Conservation (phyloP, 495 filamentous ascomycete species). For the Aspergillus bridgeri region DNA sequence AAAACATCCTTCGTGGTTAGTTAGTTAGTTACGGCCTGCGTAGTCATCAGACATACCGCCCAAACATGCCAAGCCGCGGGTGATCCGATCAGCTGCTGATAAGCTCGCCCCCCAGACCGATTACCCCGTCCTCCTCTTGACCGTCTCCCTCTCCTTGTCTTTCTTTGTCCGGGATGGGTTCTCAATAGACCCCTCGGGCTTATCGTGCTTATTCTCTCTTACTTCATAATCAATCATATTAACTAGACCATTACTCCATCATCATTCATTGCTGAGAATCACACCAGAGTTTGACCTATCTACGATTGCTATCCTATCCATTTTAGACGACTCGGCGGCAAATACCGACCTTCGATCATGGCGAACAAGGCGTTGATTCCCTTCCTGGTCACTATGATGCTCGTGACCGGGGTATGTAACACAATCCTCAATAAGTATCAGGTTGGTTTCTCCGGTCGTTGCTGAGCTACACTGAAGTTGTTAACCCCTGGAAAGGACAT, state of each 20-base stretch:
- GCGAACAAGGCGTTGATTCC: conserved; percentile 63
- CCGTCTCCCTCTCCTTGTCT: not conserved
- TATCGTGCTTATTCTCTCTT: too few relatives aligned
- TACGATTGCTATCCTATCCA: not conserved
- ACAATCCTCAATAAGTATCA: conserved; percentile 97
- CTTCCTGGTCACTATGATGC: conserved; percentile 88
- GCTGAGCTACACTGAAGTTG: not conserved
- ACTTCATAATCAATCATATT: too few relatives aligned
- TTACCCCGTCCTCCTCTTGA: not conserved
- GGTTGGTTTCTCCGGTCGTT: conserved; percentile 36
- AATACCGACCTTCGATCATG: conserved; percentile 37
- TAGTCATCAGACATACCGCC: not conserved
- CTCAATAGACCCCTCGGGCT: conserved; percentile 6
- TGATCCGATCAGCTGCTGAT: conserved; percentile 16
- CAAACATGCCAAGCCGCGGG: not conserved
- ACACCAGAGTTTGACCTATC: not conserved
- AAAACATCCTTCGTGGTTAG: too few relatives aligned
- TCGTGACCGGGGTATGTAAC: conserved; percentile 89
- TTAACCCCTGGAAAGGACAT: conserved; percentile 63
- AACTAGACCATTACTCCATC: not conserved
- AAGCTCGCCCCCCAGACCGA: conserved; percentile 4
- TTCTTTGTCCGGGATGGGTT: conserved; percentile 10
- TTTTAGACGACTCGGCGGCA: not conserved
- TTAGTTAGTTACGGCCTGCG: too few relatives aligned
- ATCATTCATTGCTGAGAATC: not conserved